These are phyloP conservation scores for Melaleuca quinquenervia DNA, from an alignment of 345 rosid genomes.

Conservation along the genomic window DNA sequence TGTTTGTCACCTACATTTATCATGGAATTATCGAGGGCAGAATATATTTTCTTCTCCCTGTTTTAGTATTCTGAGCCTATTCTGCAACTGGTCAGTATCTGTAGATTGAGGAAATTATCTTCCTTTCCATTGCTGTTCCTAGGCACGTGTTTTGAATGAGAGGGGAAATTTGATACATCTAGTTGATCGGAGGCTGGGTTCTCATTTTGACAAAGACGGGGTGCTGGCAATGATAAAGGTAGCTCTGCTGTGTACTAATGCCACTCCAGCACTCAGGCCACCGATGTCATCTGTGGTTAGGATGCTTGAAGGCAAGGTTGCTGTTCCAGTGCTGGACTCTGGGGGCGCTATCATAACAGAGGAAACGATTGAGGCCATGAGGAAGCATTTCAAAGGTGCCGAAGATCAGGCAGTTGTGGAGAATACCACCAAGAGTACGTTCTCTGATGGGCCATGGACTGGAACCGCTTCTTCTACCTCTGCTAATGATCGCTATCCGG, in stretches of 20 bases:
- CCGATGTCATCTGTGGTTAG: slow-evolving; percentile 1
- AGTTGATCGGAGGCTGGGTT: neutral
- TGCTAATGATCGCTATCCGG: slow-evolving; percentile 17
- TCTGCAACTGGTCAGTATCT: neutral
- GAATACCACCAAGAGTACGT: neutral
- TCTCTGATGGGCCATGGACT: slow-evolving; percentile 15
- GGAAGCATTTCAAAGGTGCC: neutral
- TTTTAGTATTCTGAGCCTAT: neutral
- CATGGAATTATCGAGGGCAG: neutral
- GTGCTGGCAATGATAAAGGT: neutral
- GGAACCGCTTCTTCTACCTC: slow-evolving; percentile 10
- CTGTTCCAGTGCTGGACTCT: neutral
- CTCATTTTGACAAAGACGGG: neutral
- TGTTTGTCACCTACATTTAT: too few species aligned
- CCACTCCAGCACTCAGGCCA: neutral
- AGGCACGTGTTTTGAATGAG: neutral
- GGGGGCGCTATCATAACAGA: neutral
- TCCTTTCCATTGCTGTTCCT: neutral
- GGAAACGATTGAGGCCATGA: neutral
- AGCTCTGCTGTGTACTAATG: neutral
- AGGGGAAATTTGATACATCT: neutral
- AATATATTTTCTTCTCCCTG: neutral
- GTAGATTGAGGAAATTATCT: too few species aligned
- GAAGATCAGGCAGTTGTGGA: neutral
- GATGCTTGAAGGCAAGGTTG: slow-evolving; percentile 2